Evolutionary conservation across 2,329 filamentous ascomycete genomes (phyloP).

Genomic region (Colletotrichum paranaense): DNA sequence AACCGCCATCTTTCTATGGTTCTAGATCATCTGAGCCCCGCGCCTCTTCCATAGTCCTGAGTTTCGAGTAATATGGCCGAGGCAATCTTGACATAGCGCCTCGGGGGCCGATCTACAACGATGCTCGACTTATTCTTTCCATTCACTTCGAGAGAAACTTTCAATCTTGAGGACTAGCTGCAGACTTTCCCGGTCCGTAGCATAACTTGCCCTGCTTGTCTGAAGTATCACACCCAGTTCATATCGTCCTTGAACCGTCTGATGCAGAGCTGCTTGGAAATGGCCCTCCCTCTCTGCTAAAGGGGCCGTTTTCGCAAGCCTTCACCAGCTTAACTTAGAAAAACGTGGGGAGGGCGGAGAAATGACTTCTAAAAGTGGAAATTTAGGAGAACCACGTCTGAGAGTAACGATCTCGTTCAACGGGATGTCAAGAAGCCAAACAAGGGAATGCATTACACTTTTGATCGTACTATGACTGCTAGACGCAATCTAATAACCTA

Average conservation of each 20-base stretch:
- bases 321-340: not conserved
- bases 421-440: not conserved
- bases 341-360: too few relatives aligned
- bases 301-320: too few relatives aligned
- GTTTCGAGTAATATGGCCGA: not conserved
- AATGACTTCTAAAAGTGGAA: too few relatives aligned
- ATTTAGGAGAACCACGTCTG: too few relatives aligned
- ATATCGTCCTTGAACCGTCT: not conserved
- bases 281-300: too few relatives aligned
- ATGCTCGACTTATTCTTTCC: too few relatives aligned
- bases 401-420: too few relatives aligned
- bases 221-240: not conserved
- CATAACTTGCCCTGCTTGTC: not conserved
- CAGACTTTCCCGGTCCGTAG: not conserved
- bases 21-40: not conserved
- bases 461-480: not conserved
- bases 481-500: not conserved
- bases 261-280: not conserved
- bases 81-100: not conserved
- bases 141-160: not conserved
- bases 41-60: not conserved
- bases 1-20: not conserved
- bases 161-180: not conserved
- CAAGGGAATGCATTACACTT: not conserved
- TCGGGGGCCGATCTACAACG: not conserved